Percentiles rank a stretch among this genome's conserved stretches.
Evolutionary conservation across 176 grass and related monocot genomes (phyloP).

Genomic region (Musa schizocarpa): DNA sequence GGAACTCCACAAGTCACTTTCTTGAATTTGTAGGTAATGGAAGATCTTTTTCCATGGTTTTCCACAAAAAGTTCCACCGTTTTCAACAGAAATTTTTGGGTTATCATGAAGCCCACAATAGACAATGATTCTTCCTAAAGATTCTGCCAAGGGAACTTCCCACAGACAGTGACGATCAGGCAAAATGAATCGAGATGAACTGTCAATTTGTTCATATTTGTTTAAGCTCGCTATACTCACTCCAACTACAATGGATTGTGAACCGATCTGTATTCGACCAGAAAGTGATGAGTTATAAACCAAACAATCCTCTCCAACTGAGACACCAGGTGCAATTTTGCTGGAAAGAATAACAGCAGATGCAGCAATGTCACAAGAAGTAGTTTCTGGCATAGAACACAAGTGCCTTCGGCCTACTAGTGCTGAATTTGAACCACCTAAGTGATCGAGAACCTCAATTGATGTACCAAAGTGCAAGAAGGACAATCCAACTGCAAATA

Average conservation of each 20-base stretch:
- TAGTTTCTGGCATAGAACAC: slow-evolving; percentile 65
- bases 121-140: slow-evolving; percentile 53
- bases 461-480: slow-evolving; percentile 98
- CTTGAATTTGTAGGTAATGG: slow-evolving; percentile 53
- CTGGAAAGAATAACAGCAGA: slow-evolving; percentile 73
- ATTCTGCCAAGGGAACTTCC: slow-evolving; percentile 78
- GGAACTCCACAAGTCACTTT: slow-evolving; percentile 60
- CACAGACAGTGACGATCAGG: slow-evolving; percentile 82
- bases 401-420: slow-evolving; percentile 75
- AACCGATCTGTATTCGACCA: slow-evolving; percentile 68
- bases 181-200: slow-evolving; percentile 42
- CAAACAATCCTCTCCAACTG: slow-evolving; percentile 74
- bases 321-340: slow-evolving; percentile 65
- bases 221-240: slow-evolving; percentile 42
- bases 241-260: slow-evolving; percentile 76
- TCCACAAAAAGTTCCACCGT: slow-evolving; percentile 70
- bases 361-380: slow-evolving; percentile 68
- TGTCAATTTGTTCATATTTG: slow-evolving; percentile 15
- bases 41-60: slow-evolving; percentile 81
- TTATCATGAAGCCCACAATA: slow-evolving; percentile 90
- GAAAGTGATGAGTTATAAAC: slow-evolving; percentile 86
- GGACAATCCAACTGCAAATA: slow-evolving; percentile 69
- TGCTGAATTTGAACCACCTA: slow-evolving; percentile 55
- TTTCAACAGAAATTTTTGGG: slow-evolving; percentile 52
- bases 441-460: slow-evolving; percentile 84